These are phyloP conservation scores for Hanseniaspora occidentalis DNA, from an alignment of 805 yeast genomes.

Conservation along the genomic window DNA sequence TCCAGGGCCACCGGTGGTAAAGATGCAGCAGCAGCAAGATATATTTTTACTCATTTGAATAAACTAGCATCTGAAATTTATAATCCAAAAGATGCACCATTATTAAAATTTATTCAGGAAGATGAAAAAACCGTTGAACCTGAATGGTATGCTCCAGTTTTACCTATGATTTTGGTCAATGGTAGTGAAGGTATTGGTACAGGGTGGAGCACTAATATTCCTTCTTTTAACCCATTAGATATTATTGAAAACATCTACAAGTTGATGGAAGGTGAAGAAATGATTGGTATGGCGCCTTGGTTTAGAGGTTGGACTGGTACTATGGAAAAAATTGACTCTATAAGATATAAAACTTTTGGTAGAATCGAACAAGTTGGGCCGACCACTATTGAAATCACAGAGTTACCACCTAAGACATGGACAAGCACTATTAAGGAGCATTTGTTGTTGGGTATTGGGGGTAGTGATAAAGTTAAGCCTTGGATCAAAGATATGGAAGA, in stretches of 20 bases:
- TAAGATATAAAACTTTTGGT: conserved; percentile 68
- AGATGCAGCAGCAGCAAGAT: conserved; percentile 97
- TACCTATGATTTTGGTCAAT: conserved; percentile 90
- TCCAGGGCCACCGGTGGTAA: conserved; percentile 95
- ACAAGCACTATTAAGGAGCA: conserved; percentile 82
- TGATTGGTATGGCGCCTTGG: conserved; percentile 80
- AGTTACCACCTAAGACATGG: conserved; percentile 88
- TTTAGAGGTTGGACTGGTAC: conserved; percentile 90
- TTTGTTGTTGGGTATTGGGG: conserved; percentile 57
- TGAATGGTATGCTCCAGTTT: conserved; percentile 85
- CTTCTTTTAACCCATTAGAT: conserved; percentile 80
- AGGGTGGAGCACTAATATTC: conserved; percentile 94
- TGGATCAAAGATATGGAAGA: conserved; percentile 96
- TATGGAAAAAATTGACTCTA: conserved; percentile 50
- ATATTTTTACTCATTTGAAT: conserved; percentile 76
- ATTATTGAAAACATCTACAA: conserved; percentile 61
- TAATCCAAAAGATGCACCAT: conserved; percentile 66
- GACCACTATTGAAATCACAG: conserved; percentile 76
- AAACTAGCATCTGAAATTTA: conserved; percentile 67
- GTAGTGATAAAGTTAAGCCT: conserved; percentile 58
- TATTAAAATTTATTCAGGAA: conserved; percentile 72
- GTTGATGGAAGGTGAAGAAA: conserved; percentile 59
- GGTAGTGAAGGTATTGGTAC: conserved; percentile 98
- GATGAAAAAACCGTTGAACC: conserved; percentile 94
- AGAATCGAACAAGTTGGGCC: conserved; percentile 69